Evolutionary conservation across 108 stramenopile species (phyloP).

Genomic region (Skeletonema tropicum): DNA sequence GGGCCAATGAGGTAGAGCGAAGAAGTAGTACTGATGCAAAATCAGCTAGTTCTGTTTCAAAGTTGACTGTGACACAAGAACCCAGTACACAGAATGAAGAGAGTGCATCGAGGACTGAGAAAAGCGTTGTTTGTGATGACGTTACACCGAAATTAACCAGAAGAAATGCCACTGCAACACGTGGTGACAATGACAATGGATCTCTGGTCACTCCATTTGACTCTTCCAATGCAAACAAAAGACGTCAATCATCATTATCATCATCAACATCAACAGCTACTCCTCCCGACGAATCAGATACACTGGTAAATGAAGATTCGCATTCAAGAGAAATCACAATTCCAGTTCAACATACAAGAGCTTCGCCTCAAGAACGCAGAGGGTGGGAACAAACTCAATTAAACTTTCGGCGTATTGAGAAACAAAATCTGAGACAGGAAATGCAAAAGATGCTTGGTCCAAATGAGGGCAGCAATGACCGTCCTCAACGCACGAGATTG

Average conservation of each 20-base stretch:
- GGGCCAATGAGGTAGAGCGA: conserved; percentile 53
- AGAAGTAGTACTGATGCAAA: conserved; percentile 13
- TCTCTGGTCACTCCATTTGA: background rate
- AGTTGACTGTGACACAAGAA: background rate
- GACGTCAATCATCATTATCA: background rate
- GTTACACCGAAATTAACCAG: background rate
- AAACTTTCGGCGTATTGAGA: conserved; percentile 29
- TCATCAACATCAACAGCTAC: background rate
- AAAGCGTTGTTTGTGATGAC: background rate
- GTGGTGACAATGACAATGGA: background rate
- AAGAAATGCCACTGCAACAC: background rate
- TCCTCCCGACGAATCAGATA: background rate
- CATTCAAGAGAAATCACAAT: background rate
- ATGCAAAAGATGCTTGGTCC: conserved; percentile 22
- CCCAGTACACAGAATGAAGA: background rate
- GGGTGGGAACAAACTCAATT: conserved; percentile 41
- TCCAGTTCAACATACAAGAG: conserved; percentile 13
- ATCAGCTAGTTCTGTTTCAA: background rate
- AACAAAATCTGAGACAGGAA: conserved; percentile 20
- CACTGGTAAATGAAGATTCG: background rate
- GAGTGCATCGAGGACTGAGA: background rate
- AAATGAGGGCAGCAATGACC: background rate
- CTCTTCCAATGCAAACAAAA: background rate
- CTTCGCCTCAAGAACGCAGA: conserved; percentile 22
- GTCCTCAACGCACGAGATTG: background rate